Conservation (phyloP, 495 filamentous ascomycete genomes). For the Podospora appendiculata region DNA sequence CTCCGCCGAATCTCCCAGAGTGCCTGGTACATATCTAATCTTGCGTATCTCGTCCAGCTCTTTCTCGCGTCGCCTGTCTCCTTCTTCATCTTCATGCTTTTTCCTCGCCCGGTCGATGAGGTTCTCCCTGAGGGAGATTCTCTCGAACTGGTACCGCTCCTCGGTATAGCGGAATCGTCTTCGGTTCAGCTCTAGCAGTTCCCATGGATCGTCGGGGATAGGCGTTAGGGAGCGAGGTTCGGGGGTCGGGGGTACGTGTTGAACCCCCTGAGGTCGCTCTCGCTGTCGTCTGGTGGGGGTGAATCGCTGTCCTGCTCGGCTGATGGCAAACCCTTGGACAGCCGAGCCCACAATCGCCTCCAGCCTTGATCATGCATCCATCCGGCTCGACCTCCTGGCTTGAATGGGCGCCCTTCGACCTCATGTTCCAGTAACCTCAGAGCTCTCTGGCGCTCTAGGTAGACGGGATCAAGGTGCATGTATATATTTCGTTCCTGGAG, state of each 20-base stretch:
- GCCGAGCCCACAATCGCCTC: conserved; percentile 2
- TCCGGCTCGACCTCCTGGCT: background rate
- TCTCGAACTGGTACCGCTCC: conserved; percentile 3
- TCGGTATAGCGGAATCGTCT: conserved; percentile 1
- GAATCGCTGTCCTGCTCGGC: background rate
- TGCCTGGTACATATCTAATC: background rate
- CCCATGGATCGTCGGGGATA: conserved; percentile 4
- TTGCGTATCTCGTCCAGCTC: conserved; percentile 3
- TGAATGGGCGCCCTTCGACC: background rate
- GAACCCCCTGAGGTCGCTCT: conserved; percentile 4
- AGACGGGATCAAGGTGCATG: background rate
- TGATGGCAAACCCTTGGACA: conserved; percentile 1
- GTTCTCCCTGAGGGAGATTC: background rate
- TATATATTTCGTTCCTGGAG: conserved; percentile 9
- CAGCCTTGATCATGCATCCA: background rate
- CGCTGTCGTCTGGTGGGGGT: background rate
- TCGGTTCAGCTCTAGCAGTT: conserved; percentile 5
- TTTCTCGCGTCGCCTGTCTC: conserved; percentile 1
- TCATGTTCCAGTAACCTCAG: conserved; percentile 4
- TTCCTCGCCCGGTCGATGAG: background rate
- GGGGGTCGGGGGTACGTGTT: conserved; percentile 4
- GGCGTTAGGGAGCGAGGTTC: conserved; percentile 1
- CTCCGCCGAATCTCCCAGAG: background rate
- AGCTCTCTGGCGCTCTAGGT: conserved; percentile 2
- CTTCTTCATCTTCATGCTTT: conserved; percentile 3